These are phyloP conservation scores for Arabidopsis thaliana DNA, from an alignment of 345 rosid species.

Conservation along the genomic window TAIR10.1 NC_003071.7:812001-812500, in stretches of 20 bases:
- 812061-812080: background rate
- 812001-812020: background rate
- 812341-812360: constrained; percentile 26
- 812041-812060: background rate
- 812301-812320: constrained; percentile 44
- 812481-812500: background rate
- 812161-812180: background rate
- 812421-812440: background rate
- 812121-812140: background rate
- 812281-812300: constrained; percentile 50
- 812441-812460: background rate
- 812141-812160: background rate
- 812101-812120: background rate
- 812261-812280: constrained; percentile 42
- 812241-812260: constrained; percentile 41
- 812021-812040: background rate
- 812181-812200: background rate
- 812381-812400: constrained; percentile 41
- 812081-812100: background rate
- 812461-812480: constrained; percentile 8
- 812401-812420: constrained; percentile 2
- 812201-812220: constrained; percentile 31
- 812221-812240: constrained; percentile 43
- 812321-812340: constrained; percentile 43
- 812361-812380: constrained; percentile 26